These are phyloP conservation scores for Vitellaria paradoxa DNA, from an alignment of 179 eudicot species.

Conservation along the genomic window DNA sequence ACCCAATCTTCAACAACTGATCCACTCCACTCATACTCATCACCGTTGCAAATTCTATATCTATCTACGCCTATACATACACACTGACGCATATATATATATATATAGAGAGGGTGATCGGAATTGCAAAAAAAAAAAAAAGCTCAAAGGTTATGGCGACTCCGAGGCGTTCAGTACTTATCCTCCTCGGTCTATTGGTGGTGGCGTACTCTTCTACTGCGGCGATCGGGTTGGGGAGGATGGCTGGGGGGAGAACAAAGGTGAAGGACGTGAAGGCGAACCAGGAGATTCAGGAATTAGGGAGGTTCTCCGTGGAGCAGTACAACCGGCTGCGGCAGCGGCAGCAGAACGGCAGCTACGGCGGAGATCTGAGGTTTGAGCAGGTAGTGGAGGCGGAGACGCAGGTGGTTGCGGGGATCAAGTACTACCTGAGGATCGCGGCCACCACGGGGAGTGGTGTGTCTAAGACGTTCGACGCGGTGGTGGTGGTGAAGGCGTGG, in stretches of 20 bases:
- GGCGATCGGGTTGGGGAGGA: constrained; percentile 9
- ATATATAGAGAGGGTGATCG: no score
- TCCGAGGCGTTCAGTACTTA: no score
- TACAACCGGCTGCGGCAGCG: constrained; percentile 36
- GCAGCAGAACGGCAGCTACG: background rate
- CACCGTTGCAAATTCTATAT: no score
- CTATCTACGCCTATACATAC: no score
- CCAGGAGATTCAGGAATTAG: constrained; percentile 37
- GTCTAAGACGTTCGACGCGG: constrained; percentile 48
- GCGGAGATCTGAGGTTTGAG: constrained; percentile 33
- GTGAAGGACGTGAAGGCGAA: constrained; percentile 28
- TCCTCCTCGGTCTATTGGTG: background rate
- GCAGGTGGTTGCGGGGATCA: constrained; percentile 74
- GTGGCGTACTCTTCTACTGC: background rate
- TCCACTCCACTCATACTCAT: no score
- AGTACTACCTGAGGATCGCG: constrained; percentile 62
- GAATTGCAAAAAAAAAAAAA: no score
- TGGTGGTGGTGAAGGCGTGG: constrained; percentile 79
- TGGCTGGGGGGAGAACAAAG: constrained; percentile 33
- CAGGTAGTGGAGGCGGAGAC: constrained; percentile 65
- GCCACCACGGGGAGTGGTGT: constrained; percentile 27
- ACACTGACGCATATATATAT: no score
- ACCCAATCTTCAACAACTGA: background rate
- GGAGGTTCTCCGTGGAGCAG: constrained; percentile 32
- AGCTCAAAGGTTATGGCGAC: no score